Base-by-base conservation (phyloP, 2,329 filamentous ascomycete species). In the Escovopsis weberi region DNA sequence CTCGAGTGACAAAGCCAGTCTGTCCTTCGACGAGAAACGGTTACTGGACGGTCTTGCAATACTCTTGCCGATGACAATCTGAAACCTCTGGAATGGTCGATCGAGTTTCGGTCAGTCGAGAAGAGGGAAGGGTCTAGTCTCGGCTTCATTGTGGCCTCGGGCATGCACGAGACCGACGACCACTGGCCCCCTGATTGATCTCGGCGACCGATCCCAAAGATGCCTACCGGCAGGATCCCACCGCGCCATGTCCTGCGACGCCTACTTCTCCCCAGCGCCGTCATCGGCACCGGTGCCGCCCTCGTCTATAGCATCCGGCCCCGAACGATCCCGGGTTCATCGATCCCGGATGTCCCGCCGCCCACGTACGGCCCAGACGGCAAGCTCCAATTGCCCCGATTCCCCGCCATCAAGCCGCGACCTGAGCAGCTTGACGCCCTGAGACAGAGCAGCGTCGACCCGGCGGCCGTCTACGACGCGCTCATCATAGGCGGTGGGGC, bases 401-500 rank as follows among this genome's bases (percentile, higher is more conserved):
- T 83, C 53, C 80, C 80, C n/a, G 64, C 62, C 42, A 65, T 76
- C 44, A 80, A 76, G 62, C 65, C 68, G 39, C 67, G 80, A 50
- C 64, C 71, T 9, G 78, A 82, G 57, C 79, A 84, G 60, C 74
- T 84, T 47, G 69, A 67, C 38, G 71, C 74, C 30, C 63, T 84
- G 58, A 66, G 68, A 63, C 60, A 60, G 40, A 55, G 55, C 41
- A 42, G 38, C 38, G n/a, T 46, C 11, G 44, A 52, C 12, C 15
- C 15, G 15, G 59, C 57, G 23, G 67, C 65, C 41, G 72, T 73
- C 57, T 85, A 83, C 55, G 81, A 85, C 60, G 65, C 85, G 51
- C 62, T 85, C 45, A 65, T 85, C 47, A 80, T 85, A 56, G 81
- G 81, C 34, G 80, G 74, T 43, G 81, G 81, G 40, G 80, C 81